Percentiles rank a stretch among this genome's conserved stretches.
These are phyloP conservation scores for Rutidosis leptorrhynchoides DNA, from an alignment of 129 eudicot genomes.

Conservation along the genomic window DNA sequence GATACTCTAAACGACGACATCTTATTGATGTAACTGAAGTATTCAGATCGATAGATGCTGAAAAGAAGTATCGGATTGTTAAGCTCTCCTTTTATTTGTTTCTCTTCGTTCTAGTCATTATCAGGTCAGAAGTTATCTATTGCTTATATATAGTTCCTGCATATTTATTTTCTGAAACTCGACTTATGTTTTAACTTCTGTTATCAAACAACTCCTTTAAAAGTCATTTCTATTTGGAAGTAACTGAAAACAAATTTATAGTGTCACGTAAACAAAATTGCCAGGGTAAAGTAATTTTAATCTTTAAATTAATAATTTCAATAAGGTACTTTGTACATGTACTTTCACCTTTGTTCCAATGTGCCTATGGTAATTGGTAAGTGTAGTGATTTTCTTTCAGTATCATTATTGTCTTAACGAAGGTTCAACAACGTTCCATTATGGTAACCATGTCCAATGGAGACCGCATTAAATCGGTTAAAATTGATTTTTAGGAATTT, in stretches of 20 bases:
- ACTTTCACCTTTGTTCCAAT: neutral
- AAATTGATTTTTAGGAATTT: too few species aligned
- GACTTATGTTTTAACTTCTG: neutral
- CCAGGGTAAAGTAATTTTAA: neutral
- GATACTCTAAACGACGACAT: slow-evolving; percentile 62
- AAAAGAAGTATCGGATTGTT: slow-evolving; percentile 62
- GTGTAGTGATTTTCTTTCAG: neutral
- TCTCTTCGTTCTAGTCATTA: slow-evolving; percentile 58
- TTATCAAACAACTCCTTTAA: neutral
- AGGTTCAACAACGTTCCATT: neutral
- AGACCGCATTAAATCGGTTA: too few species aligned
- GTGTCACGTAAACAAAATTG: neutral
- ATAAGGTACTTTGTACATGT: neutral
- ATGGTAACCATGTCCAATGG: too few species aligned
- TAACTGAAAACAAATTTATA: neutral
- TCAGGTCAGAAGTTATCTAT: slow-evolving; percentile 48
- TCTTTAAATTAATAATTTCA: too few species aligned
- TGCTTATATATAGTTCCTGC: neutral
- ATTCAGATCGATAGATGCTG: slow-evolving; percentile 53
- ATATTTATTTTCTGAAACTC: neutral
- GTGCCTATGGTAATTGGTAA: neutral
- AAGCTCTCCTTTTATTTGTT: slow-evolving; percentile 60
- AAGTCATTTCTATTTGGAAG: neutral
- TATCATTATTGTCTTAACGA: neutral
- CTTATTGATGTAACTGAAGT: slow-evolving; percentile 89